phyloP scores from a whole-genome alignment of 176 grass and related monocot genomes.

The Eleusine indica region DNA sequence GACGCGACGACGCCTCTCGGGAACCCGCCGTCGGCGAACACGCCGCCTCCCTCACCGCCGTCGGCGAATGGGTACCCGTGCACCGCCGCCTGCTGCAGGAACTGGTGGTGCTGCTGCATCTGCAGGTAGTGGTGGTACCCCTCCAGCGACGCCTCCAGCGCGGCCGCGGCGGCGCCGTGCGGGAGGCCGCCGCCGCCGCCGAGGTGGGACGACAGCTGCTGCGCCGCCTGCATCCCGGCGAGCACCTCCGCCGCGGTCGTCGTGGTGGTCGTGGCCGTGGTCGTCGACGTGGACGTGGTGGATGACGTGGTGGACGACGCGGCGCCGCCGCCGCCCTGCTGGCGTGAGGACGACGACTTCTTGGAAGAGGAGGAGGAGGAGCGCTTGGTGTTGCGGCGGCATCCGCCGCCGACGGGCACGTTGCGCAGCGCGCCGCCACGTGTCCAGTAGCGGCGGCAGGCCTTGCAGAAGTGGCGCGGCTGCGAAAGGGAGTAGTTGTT shows the following conservation, averaged over 20 bases:
- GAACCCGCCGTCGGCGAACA: conserved; percentile 46
- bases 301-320: conserved; percentile 76
- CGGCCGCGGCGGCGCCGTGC: conserved; percentile 43
- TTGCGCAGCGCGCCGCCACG: conserved; percentile 91
- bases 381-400: conserved; percentile 93
- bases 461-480: conserved; percentile 99
- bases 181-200: conserved; percentile 56
- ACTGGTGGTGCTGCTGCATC: conserved; percentile 43
- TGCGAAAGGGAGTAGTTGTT: conserved; percentile 99
- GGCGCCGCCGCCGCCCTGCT: neutral
- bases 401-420: conserved; percentile 91
- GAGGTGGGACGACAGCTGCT: conserved; percentile 43
- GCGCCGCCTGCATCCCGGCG: conserved; percentile 39
- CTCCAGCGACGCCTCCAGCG: conserved; percentile 69
- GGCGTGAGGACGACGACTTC: conserved; percentile 58
- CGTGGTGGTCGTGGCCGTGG: conserved; percentile 41
- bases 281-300: conserved; percentile 50
- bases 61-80: conserved; percentile 58
- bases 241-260: conserved; percentile 48
- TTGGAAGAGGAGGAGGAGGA: conserved; percentile 14
- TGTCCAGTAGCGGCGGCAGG: conserved; percentile 99
- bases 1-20: conserved; percentile 66
- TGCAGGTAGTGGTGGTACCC: conserved; percentile 53
- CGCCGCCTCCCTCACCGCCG: neutral
- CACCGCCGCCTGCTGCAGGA: conserved; percentile 39